Conservation (phyloP, 2,329 filamentous ascomycete species). For the Epichloe aotearoae region DNA sequence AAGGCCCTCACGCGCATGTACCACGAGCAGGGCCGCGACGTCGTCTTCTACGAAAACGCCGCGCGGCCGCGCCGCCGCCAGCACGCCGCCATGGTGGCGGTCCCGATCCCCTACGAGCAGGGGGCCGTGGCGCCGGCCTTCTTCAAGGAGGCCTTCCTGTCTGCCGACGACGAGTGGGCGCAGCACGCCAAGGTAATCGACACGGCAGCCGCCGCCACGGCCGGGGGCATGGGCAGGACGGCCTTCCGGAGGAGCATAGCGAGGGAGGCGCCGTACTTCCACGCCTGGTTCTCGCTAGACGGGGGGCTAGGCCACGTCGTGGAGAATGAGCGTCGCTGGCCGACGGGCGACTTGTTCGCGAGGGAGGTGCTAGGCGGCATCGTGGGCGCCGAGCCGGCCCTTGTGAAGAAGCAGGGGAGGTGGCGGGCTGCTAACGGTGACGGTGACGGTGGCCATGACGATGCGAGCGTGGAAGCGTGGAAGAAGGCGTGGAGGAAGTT, state of each 20-base stretch:
- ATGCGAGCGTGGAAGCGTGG: constrained; percentile 61
- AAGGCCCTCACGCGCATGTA: constrained; percentile 91
- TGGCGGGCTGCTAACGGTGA: constrained; percentile 39
- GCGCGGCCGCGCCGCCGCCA: constrained; percentile 62
- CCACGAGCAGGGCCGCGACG: constrained; percentile 80
- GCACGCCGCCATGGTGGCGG: constrained; percentile 75
- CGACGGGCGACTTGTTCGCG: constrained; percentile 81
- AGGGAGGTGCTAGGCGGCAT: constrained; percentile 87
- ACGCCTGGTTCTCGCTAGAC: constrained; percentile 89
- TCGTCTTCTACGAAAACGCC: constrained; percentile 96
- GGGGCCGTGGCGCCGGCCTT: constrained; percentile 87
- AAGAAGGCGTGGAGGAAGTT: constrained; percentile 81
- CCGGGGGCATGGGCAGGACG: constrained; percentile 56
- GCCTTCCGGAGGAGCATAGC: constrained; percentile 75
- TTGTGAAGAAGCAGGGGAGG: constrained; percentile 79
- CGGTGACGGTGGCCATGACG: constrained; percentile 27
- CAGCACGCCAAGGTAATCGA: constrained; percentile 94
- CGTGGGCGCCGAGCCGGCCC: constrained; percentile 66
- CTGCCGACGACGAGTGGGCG: constrained; percentile 82
- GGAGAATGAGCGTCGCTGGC: constrained; percentile 77
- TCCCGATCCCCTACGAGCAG: constrained; percentile 83
- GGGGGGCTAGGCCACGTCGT: constrained; percentile 88
- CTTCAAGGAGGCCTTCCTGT: constrained; percentile 87
- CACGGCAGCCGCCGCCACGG: constrained; percentile 48
- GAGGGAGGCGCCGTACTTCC: constrained; percentile 99